Evolutionary conservation across 306 rosid species (phyloP), one percentile per base, ranked within the genome.

Genomic region (Coriaria nepalensis): DNA sequence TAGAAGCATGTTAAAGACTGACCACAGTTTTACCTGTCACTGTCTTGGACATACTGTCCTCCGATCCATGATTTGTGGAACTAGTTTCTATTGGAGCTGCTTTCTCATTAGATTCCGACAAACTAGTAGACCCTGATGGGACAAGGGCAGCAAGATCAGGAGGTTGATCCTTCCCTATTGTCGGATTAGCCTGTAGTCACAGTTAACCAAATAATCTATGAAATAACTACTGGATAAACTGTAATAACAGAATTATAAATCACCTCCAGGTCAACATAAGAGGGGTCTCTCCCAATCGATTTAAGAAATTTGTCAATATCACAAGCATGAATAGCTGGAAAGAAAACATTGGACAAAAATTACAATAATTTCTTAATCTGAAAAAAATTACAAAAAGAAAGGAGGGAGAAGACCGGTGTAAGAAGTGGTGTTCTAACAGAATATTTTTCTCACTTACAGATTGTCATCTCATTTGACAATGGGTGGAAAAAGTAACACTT

Each of bases 201-300:
- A 14, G 34, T 45, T 46, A 60, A 57, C 42, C 37, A 52, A 57
- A 46, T 32, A 47, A 14, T 53, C 40, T 5, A 49, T 43, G 40
- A 43, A 59, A 35, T 32, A 35, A 32, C 33, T n/a, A 54, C 40
- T 10, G 38, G 13, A 9, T 13, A 49, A 45, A 45, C 32, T 37
- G 5, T 35, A 11, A 43, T 38, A 43, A 49, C 20, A 13, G 15
- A 43, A 51, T 9, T 46, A 49, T 35, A 55, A 66, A 52, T 71
- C 70, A 92, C 98, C 94, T 92, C 96, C 75, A 92, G 59, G 72
- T 92, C 96, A 64, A 85, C 87, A 51, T 82, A 92, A 20, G 93
- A 63, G 56, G 93, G 77, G 36, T 73, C 71, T 65, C 94, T 79
- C 60, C 82, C 83, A 33, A 85, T 67, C 64, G 94, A 75, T 49